Conservation (phyloP, 495 filamentous ascomycete species). For the Stereocaulon alpinum region DNA sequence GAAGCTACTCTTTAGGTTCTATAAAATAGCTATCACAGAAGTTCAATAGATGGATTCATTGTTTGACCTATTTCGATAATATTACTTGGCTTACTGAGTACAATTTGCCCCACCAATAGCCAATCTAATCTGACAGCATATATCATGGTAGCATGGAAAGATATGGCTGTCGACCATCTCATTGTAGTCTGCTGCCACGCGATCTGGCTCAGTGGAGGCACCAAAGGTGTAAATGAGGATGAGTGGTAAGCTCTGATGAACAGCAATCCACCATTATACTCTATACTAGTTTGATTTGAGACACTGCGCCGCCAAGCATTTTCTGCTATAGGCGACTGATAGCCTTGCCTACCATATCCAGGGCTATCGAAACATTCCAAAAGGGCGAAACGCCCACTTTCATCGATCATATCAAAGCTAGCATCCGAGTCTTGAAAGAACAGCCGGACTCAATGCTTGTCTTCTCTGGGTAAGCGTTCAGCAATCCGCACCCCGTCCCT, state of each 20-base stretch:
- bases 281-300: not conserved
- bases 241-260: constrained; percentile 47
- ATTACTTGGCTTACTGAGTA: not conserved
- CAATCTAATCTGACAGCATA: not conserved
- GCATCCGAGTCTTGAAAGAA: constrained; percentile 36
- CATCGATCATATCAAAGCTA: constrained; percentile 57
- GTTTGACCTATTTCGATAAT: not conserved
- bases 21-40: not conserved
- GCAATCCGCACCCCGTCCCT: not conserved
- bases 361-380: constrained; percentile 59
- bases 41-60: not conserved
- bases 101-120: not conserved
- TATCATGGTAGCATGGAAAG: not conserved
- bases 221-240: constrained; percentile 43
- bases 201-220: constrained; percentile 60
- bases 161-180: constrained; percentile 31
- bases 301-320: not conserved
- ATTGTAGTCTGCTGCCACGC: constrained; percentile 76
- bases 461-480: constrained; percentile 55
- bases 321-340: not conserved
- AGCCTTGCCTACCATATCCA: not conserved
- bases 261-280: too few species aligned
- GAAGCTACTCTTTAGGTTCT: not conserved
- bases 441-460: constrained; percentile 40
- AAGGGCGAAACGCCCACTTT: constrained; percentile 62